Percentiles rank a stretch among this genome's conserved stretches.
Evolutionary conservation across 2,329 filamentous ascomycete genomes (phyloP).

Genomic region (Trichoderma polysporum): DNA sequence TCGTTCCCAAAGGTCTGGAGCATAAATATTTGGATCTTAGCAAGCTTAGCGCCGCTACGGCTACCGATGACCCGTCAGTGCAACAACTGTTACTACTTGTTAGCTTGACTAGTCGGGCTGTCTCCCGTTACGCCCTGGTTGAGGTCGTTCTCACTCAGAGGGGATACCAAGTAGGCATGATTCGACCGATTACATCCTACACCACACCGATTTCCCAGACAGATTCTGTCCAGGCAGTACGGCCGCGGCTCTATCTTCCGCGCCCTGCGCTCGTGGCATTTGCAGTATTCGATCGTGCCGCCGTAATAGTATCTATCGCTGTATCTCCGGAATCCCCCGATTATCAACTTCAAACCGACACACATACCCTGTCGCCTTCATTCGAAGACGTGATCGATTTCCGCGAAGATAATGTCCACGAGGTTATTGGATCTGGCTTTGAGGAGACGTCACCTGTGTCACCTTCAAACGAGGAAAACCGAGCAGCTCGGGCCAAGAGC

Average conservation of each 20-base stretch:
- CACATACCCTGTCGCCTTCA: conserved; percentile 59
- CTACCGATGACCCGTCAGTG: conserved; percentile 50
- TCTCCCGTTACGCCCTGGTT: conserved; percentile 70
- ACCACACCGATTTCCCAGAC: conserved; percentile 50
- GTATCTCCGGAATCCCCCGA: conserved; percentile 69
- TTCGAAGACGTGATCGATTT: conserved; percentile 90
- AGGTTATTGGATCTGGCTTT: conserved; percentile 62
- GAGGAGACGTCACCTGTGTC: conserved; percentile 53
- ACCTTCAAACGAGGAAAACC: conserved; percentile 44
- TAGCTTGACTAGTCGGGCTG: conserved; percentile 52
- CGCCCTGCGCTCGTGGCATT: conserved; percentile 78
- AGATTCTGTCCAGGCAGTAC: conserved; percentile 35
- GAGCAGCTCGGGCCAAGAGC: conserved; percentile 52
- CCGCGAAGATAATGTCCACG: conserved; percentile 61
- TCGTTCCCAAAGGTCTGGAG: conserved; percentile 57
- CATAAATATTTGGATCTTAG: conserved; percentile 51
- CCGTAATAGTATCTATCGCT: conserved; percentile 73
- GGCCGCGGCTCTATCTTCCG: conserved; percentile 73
- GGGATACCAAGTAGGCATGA: conserved; percentile 58
- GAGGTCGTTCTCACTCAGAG: conserved; percentile 63
- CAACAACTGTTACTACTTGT: conserved; percentile 64
- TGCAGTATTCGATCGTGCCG: conserved; percentile 73
- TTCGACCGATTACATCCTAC: conserved; percentile 68
- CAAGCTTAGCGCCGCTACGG: conserved; percentile 50
- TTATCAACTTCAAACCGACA: conserved; percentile 70